A percentile compares a stretch with the other conserved stretches of the same genome.
Conservation (phyloP, 148 eudicot species). For the Gaultheria prostrata region DNA sequence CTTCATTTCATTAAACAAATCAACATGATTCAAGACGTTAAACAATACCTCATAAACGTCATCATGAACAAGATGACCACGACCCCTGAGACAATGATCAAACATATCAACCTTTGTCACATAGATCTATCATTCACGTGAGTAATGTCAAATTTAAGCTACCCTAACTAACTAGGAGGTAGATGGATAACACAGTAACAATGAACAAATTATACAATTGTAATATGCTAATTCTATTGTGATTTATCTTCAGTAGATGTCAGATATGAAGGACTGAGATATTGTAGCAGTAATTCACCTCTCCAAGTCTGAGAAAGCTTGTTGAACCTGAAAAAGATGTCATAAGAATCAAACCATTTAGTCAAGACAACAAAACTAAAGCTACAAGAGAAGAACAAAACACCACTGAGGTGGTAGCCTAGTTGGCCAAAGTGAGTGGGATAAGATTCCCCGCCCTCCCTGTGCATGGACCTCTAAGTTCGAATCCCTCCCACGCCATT, state of each 20-base stretch:
- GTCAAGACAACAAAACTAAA: conserved; percentile 5
- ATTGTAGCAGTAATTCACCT: conserved; percentile 43
- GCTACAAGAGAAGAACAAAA: conserved; percentile 7
- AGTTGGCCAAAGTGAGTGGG: too few relatives aligned
- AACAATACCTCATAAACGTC: conserved; percentile 58
- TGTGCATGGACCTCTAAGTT: too few relatives aligned
- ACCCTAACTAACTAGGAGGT: not conserved
- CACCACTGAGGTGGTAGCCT: too few relatives aligned
- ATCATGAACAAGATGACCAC: conserved; percentile 68
- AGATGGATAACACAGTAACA: not conserved
- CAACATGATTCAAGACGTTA: not conserved
- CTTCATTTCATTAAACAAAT: conserved; percentile 1
- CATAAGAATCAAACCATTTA: not conserved
- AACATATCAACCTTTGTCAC: not conserved
- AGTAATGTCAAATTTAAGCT: not conserved
- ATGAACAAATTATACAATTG: not conserved
- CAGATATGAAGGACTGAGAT: not conserved
- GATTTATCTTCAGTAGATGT: not conserved
- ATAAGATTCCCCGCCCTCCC: too few relatives aligned
- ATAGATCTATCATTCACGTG: not conserved
- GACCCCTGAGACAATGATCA: conserved; percentile 45
- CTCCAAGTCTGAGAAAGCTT: conserved; percentile 69
- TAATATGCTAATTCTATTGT: not conserved
- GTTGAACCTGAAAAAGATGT: conserved; percentile 59
- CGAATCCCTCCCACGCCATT: too few relatives aligned